Evolutionary conservation across 257 asterid genomes (phyloP).

Genomic region (Ophiorrhiza pumila): DNA sequence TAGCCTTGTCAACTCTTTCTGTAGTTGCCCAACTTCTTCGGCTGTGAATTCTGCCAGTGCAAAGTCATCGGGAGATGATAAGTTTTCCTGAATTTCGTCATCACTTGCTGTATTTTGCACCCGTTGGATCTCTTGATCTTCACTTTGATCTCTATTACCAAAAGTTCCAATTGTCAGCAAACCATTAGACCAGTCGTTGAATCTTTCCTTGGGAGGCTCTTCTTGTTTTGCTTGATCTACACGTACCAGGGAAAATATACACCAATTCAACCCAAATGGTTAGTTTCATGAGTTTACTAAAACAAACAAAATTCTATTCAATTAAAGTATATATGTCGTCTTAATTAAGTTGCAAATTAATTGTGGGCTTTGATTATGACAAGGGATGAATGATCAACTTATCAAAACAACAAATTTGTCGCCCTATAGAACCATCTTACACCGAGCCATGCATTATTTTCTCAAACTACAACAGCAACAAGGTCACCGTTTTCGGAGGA

Average conservation of each 20-base stretch:
- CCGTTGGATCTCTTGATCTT: slow-evolving; percentile 30
- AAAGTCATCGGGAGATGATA: slow-evolving; percentile 48
- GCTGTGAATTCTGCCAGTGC: slow-evolving; percentile 74
- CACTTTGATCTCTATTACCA: slow-evolving; percentile 48
- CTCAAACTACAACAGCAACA: neutral
- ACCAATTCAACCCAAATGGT: neutral
- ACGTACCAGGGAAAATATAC: neutral
- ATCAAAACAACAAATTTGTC: neutral
- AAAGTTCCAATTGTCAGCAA: slow-evolving; percentile 77
- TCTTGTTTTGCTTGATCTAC: slow-evolving; percentile 49
- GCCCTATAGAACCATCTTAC: neutral
- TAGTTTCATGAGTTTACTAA: no score
- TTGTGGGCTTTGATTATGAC: neutral
- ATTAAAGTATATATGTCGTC: no score
- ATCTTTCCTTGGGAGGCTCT: slow-evolving; percentile 48
- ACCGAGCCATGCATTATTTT: no score
- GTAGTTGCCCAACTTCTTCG: slow-evolving; percentile 71
- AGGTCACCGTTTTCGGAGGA: neutral
- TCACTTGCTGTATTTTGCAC: slow-evolving; percentile 9
- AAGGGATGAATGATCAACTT: neutral
- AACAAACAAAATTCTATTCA: no score
- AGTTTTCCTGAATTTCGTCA: slow-evolving; percentile 35
- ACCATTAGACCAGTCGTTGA: slow-evolving; percentile 73
- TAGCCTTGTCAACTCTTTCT: slow-evolving; percentile 60
- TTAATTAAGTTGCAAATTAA: neutral